phyloP scores from a whole-genome alignment of 441 rosid genomes.

The Eutrema salsugineum region DNA sequence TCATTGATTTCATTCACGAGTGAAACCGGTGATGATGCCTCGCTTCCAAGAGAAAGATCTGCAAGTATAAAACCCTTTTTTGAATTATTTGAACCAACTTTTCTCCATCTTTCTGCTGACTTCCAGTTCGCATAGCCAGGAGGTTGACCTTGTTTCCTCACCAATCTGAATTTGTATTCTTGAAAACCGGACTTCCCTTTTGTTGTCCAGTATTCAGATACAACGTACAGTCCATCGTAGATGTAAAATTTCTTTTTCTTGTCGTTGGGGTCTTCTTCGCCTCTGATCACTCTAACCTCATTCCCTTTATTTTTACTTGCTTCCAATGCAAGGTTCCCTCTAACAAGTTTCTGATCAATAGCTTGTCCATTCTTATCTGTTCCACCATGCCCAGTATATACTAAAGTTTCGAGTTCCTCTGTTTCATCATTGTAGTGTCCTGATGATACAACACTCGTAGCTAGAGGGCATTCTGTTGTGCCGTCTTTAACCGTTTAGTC shows the following conservation, averaged over 20 bases:
- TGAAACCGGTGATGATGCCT: constrained; percentile 32
- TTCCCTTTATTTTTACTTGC: background rate
- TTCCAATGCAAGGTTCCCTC: background rate
- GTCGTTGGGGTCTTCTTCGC: no score
- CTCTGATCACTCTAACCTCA: no score
- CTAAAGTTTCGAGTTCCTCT: constrained; percentile 43
- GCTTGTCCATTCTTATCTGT: constrained; percentile 23
- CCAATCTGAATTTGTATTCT: constrained; percentile 48
- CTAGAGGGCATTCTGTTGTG: constrained; percentile 13
- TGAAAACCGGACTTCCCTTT: constrained; percentile 45
- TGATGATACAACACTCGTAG: constrained; percentile 65
- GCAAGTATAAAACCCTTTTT: constrained; percentile 21
- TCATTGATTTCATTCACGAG: constrained; percentile 36
- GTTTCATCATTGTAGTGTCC: constrained; percentile 64
- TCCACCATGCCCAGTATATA: constrained; percentile 79
- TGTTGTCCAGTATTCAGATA: constrained; percentile 51
- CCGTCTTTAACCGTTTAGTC: constrained; percentile 42
- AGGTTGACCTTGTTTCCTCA: constrained; percentile 55
- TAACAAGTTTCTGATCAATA: background rate
- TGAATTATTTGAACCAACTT: constrained; percentile 6
- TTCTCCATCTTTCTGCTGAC: constrained; percentile 43
- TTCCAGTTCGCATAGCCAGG: constrained; percentile 56
- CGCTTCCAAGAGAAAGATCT: constrained; percentile 33
- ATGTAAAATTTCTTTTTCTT: background rate
- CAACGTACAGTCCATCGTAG: constrained; percentile 67